Evolutionary conservation across 2,329 filamentous ascomycete genomes (phyloP).

Genomic region (Phaeosphaeria sp.): DNA sequence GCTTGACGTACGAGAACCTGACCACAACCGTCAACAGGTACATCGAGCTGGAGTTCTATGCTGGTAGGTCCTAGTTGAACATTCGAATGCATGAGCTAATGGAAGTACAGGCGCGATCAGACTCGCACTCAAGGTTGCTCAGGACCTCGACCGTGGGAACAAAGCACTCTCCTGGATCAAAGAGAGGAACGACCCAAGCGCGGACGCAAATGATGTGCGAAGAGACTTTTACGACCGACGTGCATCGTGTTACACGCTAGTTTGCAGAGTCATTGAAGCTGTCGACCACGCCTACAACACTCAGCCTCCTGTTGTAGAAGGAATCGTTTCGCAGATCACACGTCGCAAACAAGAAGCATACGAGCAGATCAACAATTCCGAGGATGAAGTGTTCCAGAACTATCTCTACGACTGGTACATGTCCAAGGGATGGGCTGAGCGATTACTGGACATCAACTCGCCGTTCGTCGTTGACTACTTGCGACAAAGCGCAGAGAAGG

Average conservation of each 20-base stretch:
- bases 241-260: slow-evolving; percentile 82
- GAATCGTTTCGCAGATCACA: slow-evolving; percentile 74
- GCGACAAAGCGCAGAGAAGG: slow-evolving; percentile 73
- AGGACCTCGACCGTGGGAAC: slow-evolving; percentile 86
- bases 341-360: slow-evolving; percentile 89
- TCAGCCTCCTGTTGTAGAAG: slow-evolving; percentile 78
- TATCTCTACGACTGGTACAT: slow-evolving; percentile 99
- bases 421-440: slow-evolving; percentile 79
- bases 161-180: slow-evolving; percentile 84
- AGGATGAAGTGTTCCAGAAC: slow-evolving; percentile 93
- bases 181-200: slow-evolving; percentile 76
- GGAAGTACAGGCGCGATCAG: slow-evolving; percentile 71
- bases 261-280: slow-evolving; percentile 79
- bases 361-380: slow-evolving; percentile 83
- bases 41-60: slow-evolving; percentile 83
- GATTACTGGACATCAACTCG: slow-evolving; percentile 83
- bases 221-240: slow-evolving; percentile 72
- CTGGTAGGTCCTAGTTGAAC: slow-evolving; percentile 54
- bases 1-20: slow-evolving; percentile 80
- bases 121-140: slow-evolving; percentile 81
- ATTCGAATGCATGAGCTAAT: background rate
- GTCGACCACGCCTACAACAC: slow-evolving; percentile 74
- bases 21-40: slow-evolving; percentile 80
- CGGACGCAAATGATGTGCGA: slow-evolving; percentile 72
- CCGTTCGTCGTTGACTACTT: slow-evolving; percentile 87